Percentiles rank a stretch among this genome's conserved stretches.
Evolutionary conservation across 805 yeast genomes (phyloP).

Genomic region (Dipodascus albidus): DNA sequence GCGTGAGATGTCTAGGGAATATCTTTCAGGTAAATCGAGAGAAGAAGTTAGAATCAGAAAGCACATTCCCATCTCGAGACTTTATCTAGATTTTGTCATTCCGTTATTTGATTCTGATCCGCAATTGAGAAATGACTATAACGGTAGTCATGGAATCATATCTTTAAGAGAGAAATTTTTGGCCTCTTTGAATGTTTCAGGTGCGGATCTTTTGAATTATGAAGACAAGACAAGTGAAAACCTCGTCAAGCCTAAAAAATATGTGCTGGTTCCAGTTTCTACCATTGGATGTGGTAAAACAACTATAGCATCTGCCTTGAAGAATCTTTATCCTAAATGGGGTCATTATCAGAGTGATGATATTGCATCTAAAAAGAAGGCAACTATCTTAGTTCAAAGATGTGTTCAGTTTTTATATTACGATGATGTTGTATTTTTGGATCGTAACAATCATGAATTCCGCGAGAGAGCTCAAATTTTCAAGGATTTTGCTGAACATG

Average conservation of each 20-base stretch:
- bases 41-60: conserved; percentile 18
- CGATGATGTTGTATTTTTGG: conserved; percentile 51
- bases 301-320: conserved; percentile 56
- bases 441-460: conserved; percentile 69
- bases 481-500: conserved; percentile 36
- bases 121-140: conserved; percentile 33
- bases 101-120: conserved; percentile 43
- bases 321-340: conserved; percentile 47
- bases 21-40: conserved; percentile 29
- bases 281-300: conserved; percentile 95
- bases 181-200: conserved; percentile 39
- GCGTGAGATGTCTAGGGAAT: conserved; percentile 71
- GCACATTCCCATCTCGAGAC: conserved; percentile 24
- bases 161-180: conserved; percentile 58
- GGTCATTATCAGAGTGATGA: conserved; percentile 78
- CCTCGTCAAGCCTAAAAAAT: conserved; percentile 31
- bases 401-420: conserved; percentile 24
- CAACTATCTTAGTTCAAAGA: conserved; percentile 13
- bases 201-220: conserved; percentile 34
- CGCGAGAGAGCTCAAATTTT: conserved; percentile 62
- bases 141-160: conserved; percentile 60
- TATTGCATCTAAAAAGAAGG: conserved; percentile 28
- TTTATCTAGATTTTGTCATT: conserved; percentile 57
- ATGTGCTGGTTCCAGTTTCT: conserved; percentile 69
- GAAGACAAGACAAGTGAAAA: conserved; percentile 14